phyloP scores from a whole-genome alignment of 257 asterid genomes.

The Galeopsis tetrahit region DNA sequence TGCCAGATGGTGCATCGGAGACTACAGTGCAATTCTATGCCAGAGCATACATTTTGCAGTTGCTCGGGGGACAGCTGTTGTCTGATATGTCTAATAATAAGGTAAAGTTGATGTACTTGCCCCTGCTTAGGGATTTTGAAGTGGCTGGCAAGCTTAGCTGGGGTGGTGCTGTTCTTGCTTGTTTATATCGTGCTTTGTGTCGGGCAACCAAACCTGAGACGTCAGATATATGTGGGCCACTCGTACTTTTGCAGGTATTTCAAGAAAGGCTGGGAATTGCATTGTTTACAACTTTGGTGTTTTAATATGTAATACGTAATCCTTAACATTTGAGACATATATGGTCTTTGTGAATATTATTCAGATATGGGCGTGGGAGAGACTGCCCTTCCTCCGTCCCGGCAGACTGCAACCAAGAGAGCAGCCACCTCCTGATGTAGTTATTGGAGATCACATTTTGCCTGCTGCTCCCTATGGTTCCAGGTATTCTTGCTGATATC shows the following conservation, averaged over 20 bases:
- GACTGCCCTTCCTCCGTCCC: conserved; percentile 76
- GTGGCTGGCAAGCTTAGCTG: conserved; percentile 72
- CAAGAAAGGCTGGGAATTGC: conserved; percentile 1
- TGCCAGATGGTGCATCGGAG: conserved; percentile 67
- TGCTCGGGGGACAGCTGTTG: conserved; percentile 75
- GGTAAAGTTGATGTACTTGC: conserved; percentile 86
- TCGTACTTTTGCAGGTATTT: conserved; percentile 79
- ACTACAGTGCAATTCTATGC: conserved; percentile 61
- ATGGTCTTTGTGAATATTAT: conserved; percentile 25
- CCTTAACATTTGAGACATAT: conserved; percentile 24
- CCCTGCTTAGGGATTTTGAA: conserved; percentile 71
- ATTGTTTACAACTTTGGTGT: conserved; percentile 23
- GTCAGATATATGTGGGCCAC: conserved; percentile 80
- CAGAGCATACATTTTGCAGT: conserved; percentile 75
- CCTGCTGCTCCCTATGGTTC: conserved; percentile 84
- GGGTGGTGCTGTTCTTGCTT: conserved; percentile 81
- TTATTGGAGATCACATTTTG: conserved; percentile 50
- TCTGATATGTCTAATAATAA: conserved; percentile 81
- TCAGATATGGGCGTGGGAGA: conserved; percentile 93
- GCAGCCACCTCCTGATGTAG: conserved; percentile 53
- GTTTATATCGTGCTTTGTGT: conserved; percentile 76
- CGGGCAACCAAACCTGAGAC: conserved; percentile 80
- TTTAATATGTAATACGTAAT: conserved; percentile 17
- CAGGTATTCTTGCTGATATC: conserved; percentile 46
- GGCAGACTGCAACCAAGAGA: conserved; percentile 74